Base-by-base conservation (phyloP, 805 yeast species). In the Teunomyces kruisii region DNA sequence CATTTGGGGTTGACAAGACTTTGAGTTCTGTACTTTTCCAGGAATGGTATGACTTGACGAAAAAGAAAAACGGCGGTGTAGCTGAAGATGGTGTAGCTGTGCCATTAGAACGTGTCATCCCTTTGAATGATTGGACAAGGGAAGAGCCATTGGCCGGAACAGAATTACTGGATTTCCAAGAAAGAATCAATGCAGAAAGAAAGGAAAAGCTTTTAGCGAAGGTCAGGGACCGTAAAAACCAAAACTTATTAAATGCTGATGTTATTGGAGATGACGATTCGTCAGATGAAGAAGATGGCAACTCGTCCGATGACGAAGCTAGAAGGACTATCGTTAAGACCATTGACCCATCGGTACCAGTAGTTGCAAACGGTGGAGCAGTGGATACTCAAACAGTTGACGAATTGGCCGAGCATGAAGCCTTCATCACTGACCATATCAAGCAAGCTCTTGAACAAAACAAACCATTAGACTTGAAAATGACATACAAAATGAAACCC, bases 1-100 rank as follows among this genome's bases (percentile, higher is more conserved):
- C 72, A 35, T 62, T 55, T 43, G 66, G 66, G 3, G 31, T 48
- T 2, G 56, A 57, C 1, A 64, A 72, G 8, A 72, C 86, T 14
- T 57, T 81, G 6, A 81, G 79, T 15, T 65, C 73, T 19, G 69
- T 72, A 32, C 62, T 88, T 12, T 80, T 74, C 53, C 60, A 60
- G 14, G 74, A 74, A 45, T 86, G 90, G 90, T 69, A 68, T 44
- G 56, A 57, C 2, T 60, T 72, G 6, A 72, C 78, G 2, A 60
- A 59, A 31, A 47, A 51, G 14, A 67, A 56, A 39, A 57, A 67
- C 44, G 56, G 56, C 12, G 75, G 73, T 1, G 64, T 62, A 15
- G 58, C 71, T 19, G 81, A 77, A 48, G 91, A 86, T 57, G 90
- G 89, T 3, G 61, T 76, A 0, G 77, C 86, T 2, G 80, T 84